A percentile compares a stretch with the other conserved stretches of the same genome.
These are phyloP conservation scores for Ophiosphaerella herpotricha DNA, from an alignment of 2,329 filamentous ascomycete species.

Conservation along the genomic window DNA sequence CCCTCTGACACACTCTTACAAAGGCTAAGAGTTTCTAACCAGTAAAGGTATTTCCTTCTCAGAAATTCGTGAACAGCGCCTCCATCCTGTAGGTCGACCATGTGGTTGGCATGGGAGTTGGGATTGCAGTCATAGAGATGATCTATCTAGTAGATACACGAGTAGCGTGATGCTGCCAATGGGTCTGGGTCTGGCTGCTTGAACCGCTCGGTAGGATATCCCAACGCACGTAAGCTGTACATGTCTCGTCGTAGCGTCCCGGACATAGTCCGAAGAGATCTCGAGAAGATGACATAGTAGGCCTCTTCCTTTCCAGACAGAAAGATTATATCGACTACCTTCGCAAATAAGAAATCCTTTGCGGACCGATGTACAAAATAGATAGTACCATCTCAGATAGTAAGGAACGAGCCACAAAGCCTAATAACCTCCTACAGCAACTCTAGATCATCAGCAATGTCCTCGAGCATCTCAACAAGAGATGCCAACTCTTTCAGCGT, in stretches of 20 bases:
- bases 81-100: not conserved
- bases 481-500: not conserved
- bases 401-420: slow-evolving; percentile 50
- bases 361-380: slow-evolving; percentile 42
- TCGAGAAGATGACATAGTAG: not conserved
- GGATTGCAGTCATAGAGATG: slow-evolving; percentile 31
- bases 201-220: slow-evolving; percentile 20
- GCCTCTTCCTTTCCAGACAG: not conserved
- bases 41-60: slow-evolving; percentile 1
- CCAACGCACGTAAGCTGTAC: slow-evolving; percentile 20
- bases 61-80: slow-evolving; percentile 7
- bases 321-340: not conserved
- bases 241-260: slow-evolving; percentile 23
- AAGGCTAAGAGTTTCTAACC: slow-evolving; percentile 4
- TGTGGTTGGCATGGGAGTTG: not conserved
- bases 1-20: slow-evolving; percentile 8
- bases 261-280: slow-evolving; percentile 17
- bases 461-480: slow-evolving; percentile 10
- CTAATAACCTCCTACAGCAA: slow-evolving; percentile 2
- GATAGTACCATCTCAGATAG: slow-evolving; percentile 23
- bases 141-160: slow-evolving; percentile 42
- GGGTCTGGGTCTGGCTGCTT: slow-evolving; percentile 27
- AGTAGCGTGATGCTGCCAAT: slow-evolving; percentile 26
- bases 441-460: not conserved
- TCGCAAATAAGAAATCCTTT: slow-evolving; percentile 49